phyloP scores from a whole-genome alignment of 495 filamentous ascomycete genomes.

The Penicillium canescens region DNA sequence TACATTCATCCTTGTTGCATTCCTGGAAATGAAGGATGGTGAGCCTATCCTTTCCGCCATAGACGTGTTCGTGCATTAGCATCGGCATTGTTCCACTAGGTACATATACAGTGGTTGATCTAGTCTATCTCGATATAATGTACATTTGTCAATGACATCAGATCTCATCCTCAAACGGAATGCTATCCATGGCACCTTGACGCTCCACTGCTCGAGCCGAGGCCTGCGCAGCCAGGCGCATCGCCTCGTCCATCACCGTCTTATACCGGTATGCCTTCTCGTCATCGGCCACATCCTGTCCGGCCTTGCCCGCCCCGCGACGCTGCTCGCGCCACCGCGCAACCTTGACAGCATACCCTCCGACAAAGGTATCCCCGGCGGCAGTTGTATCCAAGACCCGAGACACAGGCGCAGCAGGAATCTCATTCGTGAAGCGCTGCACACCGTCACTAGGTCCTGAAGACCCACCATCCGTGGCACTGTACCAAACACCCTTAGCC shows the following conservation, averaged over 20 bases:
- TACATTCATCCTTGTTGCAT: constrained; percentile 2
- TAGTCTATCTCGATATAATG: constrained; percentile 1
- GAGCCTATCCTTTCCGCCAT: not conserved
- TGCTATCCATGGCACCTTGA: constrained; percentile 79
- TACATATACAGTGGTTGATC: not conserved
- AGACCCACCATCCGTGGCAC: constrained; percentile 37
- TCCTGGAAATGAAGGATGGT: not conserved
- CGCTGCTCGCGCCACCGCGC: constrained; percentile 42
- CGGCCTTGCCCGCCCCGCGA: constrained; percentile 33
- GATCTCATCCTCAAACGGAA: constrained; percentile 86
- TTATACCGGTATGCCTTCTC: constrained; percentile 47
- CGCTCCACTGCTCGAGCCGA: constrained; percentile 76
- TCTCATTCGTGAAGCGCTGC: constrained; percentile 37
- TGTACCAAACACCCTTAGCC: constrained; percentile 67
- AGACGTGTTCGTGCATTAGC: not conserved
- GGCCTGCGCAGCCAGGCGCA: constrained; percentile 69
- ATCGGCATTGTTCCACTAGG: not conserved
- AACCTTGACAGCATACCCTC: constrained; percentile 75
- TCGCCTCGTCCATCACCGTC: constrained; percentile 57
- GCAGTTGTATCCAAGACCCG: constrained; percentile 91
- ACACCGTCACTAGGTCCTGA: constrained; percentile 40
- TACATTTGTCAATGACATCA: constrained; percentile 9
- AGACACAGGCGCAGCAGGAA: constrained; percentile 56
- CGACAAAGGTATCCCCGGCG: constrained; percentile 93
- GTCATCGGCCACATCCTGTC: constrained; percentile 33